Evolutionary conservation across 2,329 filamentous ascomycete genomes (phyloP), one percentile per base, ranked within the genome.

Genomic region (Colletotrichum chrysophilum): DNA sequence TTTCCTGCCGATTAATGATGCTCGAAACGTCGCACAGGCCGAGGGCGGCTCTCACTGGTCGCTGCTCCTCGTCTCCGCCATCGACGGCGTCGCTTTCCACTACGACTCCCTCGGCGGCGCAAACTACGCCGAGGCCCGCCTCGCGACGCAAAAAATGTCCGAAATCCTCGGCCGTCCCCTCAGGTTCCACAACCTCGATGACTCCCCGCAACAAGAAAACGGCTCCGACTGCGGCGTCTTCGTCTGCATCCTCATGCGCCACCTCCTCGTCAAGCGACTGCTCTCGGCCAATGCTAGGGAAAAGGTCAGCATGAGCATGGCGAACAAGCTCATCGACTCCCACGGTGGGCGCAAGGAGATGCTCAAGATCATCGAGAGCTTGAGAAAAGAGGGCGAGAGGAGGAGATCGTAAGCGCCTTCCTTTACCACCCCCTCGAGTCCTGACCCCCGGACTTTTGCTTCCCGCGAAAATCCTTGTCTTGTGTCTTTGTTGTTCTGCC

Each of bases 1-100:
- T 79, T 99, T 99, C 86, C 91, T 99, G 4, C 97, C 97, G 24
- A 94, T 99, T 83, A 98, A 98, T 85, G 96, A 99, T 86, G 94
- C 93, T 80, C 90, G 91, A 62, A 95, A 95, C 79, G 91, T 94
- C 64, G 91, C 89, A 66, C 87, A 93, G 72, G 93, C 95, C n/a
- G 96, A 98, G 85, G 95, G 95, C 55, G 97, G 97, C 52, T 94
- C 94, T 4, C 97, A 99, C 84, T 99, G 97, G 97, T 98, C 95
- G 1, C 88, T 99, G 0, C 92, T 99, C 1, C 91, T 99, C 4
- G 96, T 99, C 36, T 96, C 93, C 14, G 91, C 96, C 55, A 92
- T 98, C 66, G 97, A 99, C 82, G 93, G 95, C 10, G 93, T 98
- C 4, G 95, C 96, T 0, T 99, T 99, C 84, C 97, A 99, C 87